Evolutionary conservation across 1,284 basidiomycete genomes (phyloP), one percentile per base, ranked within the genome.

Genomic region (Fistulina hepatica): DNA sequence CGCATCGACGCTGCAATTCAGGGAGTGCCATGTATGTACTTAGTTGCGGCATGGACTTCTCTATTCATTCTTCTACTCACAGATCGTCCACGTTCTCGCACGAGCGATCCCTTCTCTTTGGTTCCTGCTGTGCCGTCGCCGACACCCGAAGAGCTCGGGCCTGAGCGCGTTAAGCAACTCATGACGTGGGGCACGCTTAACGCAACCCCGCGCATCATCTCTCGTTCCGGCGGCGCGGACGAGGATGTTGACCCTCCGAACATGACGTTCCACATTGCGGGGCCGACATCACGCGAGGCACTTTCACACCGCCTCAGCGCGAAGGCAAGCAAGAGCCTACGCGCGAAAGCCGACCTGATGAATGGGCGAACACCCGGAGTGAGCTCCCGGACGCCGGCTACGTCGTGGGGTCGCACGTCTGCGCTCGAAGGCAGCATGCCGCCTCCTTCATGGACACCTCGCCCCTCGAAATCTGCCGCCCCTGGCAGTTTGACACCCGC

Each of bases 171-270:
- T 37, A 88, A 89, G 45, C 80, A 92, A 47, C 72, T 95, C 15
- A 88, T 94, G 81, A 95, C 91, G 7, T 90, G 85, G 86, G 91
- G 91, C 5, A 89, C 85, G 15, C 67, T 94, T 10, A 76, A 80
- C 43, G 79, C 83, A 10, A 94, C 91, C 9, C 91, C 88, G 6
- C 76, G 89, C 33, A 70, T 91, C 8, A 69, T 93, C 23, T 81
- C 81, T 19, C 69, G 73, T 39, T 61, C 70, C 1, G 79, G 79
- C 37, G n/a, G n/a, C n/a, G n/a, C n/a, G n/a, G 15, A 13, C 9
- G 73, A 78, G 37, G 59, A 65, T 11, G 56, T 60, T 6, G 69
- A 61, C 43, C 47, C 65, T 34, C 64, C 66, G 13, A 59, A 65
- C 17, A 77, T 76, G 22, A 74, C 78, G 0, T 92, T 90, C 58